Evolutionary conservation across 78 protist genomes (phyloP).

Genomic region (Dictyostelium intermedium): DNA sequence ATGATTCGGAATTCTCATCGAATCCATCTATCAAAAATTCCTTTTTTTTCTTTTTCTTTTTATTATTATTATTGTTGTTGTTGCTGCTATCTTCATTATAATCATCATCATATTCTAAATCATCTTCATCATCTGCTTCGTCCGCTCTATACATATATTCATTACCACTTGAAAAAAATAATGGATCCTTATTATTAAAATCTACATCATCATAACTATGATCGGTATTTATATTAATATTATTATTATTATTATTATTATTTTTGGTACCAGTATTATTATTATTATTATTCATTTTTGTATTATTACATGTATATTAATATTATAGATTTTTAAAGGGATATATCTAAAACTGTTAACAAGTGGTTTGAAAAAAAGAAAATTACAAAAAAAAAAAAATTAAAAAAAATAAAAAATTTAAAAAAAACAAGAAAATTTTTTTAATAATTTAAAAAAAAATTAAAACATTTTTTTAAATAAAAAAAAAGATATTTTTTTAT

Average conservation of each 20-base stretch:
- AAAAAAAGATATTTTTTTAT: too few relatives aligned
- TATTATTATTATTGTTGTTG: not conserved
- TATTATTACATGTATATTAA: too few relatives aligned
- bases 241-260: not conserved
- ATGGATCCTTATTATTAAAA: constrained; percentile 20
- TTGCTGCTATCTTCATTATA: not conserved
- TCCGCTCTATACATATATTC: constrained; percentile 17
- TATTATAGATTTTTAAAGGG: too few relatives aligned
- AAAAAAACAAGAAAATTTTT: too few relatives aligned
- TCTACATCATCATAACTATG: constrained; percentile 21
- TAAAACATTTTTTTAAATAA: too few relatives aligned
- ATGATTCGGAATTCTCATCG: not conserved
- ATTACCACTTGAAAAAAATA: constrained; percentile 8
- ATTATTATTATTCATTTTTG: not conserved
- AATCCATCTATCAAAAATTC: not conserved
- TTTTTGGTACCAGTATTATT: not conserved
- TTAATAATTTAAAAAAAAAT: too few relatives aligned
- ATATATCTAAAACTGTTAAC: too few relatives aligned
- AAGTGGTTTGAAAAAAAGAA: too few relatives aligned
- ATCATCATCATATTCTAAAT: constrained; percentile 1
- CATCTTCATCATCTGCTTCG: not conserved
- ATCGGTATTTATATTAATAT: not conserved
- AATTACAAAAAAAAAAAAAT: too few relatives aligned
- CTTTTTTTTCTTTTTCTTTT: not conserved
- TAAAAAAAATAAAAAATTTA: too few relatives aligned